Evolutionary conservation across 2,329 filamentous ascomycete species (phyloP).

Genomic region (Ceratocystis alfenasii): DNA sequence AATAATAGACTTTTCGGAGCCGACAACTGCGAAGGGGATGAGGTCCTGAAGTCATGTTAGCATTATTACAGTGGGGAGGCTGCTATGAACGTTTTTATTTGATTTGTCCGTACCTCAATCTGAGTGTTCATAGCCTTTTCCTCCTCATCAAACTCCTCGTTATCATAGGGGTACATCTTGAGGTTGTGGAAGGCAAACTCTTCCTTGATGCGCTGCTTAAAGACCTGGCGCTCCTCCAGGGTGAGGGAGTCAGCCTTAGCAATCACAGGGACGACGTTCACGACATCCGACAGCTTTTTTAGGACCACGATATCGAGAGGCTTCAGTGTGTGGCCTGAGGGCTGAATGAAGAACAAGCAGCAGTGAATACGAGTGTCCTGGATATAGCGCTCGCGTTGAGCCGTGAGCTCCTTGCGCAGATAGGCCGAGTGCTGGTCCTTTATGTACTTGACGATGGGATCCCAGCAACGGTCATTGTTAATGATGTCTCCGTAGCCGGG

Average conservation of each 20-base stretch:
- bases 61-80: conserved; percentile 27
- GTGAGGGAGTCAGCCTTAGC: conserved; percentile 96
- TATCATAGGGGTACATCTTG: conserved; percentile 99
- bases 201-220: conserved; percentile 99
- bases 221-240: conserved; percentile 83
- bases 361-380: conserved; percentile 98
- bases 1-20: conserved; percentile 95
- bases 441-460: conserved; percentile 99
- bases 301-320: conserved; percentile 98
- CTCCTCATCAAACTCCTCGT: conserved; percentile 96
- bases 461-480: conserved; percentile 99
- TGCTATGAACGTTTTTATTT: background rate
- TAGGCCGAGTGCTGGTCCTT: conserved; percentile 99
- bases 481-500: conserved; percentile 96
- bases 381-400: conserved; percentile 97
- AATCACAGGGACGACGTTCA: conserved; percentile 98
- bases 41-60: conserved; percentile 52
- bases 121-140: conserved; percentile 85
- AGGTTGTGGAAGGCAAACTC: conserved; percentile 99
- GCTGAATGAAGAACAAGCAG: conserved; percentile 99
- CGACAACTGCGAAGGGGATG: conserved; percentile 94
- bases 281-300: conserved; percentile 98
- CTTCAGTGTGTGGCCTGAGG: conserved; percentile 94
- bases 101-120: conserved; percentile 63
- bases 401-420: conserved; percentile 96